Conservation (phyloP, 2,329 filamentous ascomycete species). For the Pleomassaria siparia region DNA sequence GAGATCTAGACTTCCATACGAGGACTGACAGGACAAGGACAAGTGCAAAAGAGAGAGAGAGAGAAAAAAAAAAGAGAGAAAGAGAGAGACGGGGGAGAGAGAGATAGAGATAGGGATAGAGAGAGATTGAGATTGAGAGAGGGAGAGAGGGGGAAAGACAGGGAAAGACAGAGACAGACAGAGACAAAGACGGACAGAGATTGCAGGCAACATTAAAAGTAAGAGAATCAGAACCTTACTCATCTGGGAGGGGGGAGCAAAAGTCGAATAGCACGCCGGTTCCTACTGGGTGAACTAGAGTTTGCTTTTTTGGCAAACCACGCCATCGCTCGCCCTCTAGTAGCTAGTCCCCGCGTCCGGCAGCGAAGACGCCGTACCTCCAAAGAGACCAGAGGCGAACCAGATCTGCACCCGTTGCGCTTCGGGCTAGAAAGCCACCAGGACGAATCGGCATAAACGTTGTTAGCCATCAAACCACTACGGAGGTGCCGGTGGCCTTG, state of each 20-base stretch:
- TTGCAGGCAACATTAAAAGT: conserved; percentile 1
- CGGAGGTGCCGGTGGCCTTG: conserved; percentile 27
- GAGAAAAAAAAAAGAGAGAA: no score
- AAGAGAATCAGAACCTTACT: background rate
- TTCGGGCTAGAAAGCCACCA: conserved; percentile 24
- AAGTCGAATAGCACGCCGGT: conserved; percentile 4
- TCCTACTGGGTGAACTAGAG: conserved; percentile 24
- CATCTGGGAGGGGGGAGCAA: background rate
- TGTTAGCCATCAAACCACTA: conserved; percentile 28
- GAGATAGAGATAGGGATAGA: conserved; percentile 2
- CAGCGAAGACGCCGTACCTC: conserved; percentile 25
- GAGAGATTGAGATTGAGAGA: background rate
- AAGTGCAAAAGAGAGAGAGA: no score
- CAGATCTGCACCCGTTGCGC: conserved; percentile 33
- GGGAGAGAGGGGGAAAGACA: background rate
- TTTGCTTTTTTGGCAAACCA: conserved; percentile 19
- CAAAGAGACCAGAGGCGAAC: conserved; percentile 27
- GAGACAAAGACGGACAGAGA: conserved; percentile 3
- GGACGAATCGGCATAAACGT: conserved; percentile 20
- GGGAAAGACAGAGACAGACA: background rate
- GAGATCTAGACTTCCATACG: no score
- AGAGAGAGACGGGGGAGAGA: no score
- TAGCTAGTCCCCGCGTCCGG: conserved; percentile 26
- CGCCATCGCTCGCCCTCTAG: conserved; percentile 22
- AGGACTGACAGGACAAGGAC: no score